These are phyloP conservation scores for Saturnispora hagleri DNA, from an alignment of 805 yeast genomes.

Conservation along the genomic window DNA sequence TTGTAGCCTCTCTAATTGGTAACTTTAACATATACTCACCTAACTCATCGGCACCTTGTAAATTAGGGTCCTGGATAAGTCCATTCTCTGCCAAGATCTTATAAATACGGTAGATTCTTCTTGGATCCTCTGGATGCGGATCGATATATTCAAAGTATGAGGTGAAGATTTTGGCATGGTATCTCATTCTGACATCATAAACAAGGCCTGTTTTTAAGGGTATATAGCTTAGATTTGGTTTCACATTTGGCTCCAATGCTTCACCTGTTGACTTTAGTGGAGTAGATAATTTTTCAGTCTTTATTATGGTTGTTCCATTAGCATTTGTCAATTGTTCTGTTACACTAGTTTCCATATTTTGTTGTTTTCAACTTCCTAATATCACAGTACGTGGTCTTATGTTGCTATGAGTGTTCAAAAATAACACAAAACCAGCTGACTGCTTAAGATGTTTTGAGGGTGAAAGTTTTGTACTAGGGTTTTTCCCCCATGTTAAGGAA, in stretches of 20 bases:
- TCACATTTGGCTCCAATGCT: constrained; percentile 34
- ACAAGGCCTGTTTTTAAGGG: constrained; percentile 88
- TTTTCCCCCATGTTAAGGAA: constrained; percentile 1
- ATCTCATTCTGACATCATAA: constrained; percentile 95
- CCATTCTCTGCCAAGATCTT: constrained; percentile 93
- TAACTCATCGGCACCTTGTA: constrained; percentile 62
- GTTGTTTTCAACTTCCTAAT: neutral
- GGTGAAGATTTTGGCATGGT: constrained; percentile 90
- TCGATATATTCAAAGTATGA: constrained; percentile 90
- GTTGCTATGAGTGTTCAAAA: neutral
- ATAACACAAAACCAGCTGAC: neutral
- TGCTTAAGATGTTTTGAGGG: neutral
- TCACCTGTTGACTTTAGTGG: neutral
- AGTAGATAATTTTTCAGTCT: neutral
- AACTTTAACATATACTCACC: constrained; percentile 84
- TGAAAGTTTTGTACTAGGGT: neutral
- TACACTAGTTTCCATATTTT: neutral
- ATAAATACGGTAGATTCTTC: constrained; percentile 89
- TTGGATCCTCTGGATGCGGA: constrained; percentile 98
- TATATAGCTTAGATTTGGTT: constrained; percentile 60
- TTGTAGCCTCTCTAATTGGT: constrained; percentile 82
- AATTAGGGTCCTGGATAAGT: constrained; percentile 65
- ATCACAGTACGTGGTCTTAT: neutral
- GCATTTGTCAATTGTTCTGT: constrained; percentile 13
- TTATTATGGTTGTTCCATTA: constrained; percentile 23